Evolutionary conservation across 805 yeast species (phyloP), one percentile per base, ranked within the genome.

Genomic region (Metschnikowia amazonensis): DNA sequence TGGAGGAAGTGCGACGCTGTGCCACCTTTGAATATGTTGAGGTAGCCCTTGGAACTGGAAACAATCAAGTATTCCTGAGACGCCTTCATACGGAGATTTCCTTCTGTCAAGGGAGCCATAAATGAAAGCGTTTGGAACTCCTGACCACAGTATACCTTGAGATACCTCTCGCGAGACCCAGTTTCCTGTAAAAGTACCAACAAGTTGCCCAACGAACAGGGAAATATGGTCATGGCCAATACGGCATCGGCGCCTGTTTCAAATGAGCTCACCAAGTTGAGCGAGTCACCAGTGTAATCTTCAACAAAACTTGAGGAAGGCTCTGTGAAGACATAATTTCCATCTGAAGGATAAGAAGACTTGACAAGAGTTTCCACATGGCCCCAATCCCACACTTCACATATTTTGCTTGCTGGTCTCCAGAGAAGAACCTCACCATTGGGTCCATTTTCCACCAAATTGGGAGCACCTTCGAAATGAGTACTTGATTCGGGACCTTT

Each of bases 371-470:
- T 23, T 1, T n/a, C 20, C 38, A 14, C 24, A n/a, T 14, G 28
- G 23, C 42, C 36, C 69, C 72, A 66, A 44, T 60, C 62, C 75
- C 75, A 70, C 13, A 68, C 47, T 47, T 69, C 70, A 13, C 67
- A 28, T 2, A 49, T 34, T 2, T 40, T 21, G 9, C 50, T 31
- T 5, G 38, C 36, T 1, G 59, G 58, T 48, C 56, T 63, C 33
- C 65, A 48, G 4, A 68, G 49, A 32, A 63, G 47, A 18, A 69
- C 36, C 37, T 69, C 73, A 8, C 74, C 74, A 31, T 53, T 42
- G 13, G 61, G 59, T 1, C 72, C 72, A 31, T 52, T 51, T 28
- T 61, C 67, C 20, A 63, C 53, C 18, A 51, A 44, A 13, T 42
- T 33, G 10, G 45, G 42, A 35, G 46, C 21, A 18, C 24, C 20